These are phyloP conservation scores for Alternaria sp. DNA, from an alignment of 2,329 filamentous ascomycete species.

Conservation along the genomic window DNA sequence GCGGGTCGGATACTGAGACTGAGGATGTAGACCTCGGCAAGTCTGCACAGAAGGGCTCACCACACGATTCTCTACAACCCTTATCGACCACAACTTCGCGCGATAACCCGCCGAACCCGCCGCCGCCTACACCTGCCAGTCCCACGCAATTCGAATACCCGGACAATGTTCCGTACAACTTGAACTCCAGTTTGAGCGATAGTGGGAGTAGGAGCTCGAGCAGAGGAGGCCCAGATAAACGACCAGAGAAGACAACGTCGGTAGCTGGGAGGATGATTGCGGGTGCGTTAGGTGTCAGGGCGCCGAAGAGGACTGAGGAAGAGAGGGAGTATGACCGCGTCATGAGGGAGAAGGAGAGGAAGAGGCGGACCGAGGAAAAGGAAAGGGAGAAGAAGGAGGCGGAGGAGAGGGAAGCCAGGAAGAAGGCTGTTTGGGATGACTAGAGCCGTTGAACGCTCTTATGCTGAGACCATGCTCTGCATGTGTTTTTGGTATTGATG, in stretches of 20 bases:
- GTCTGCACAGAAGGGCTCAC: neutral
- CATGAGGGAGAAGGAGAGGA: slow-evolving; percentile 83
- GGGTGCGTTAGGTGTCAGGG: slow-evolving; percentile 80
- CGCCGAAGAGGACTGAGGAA: slow-evolving; percentile 84
- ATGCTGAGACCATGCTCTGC: neutral
- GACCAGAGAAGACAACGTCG: slow-evolving; percentile 92
- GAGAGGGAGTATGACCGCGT: slow-evolving; percentile 85
- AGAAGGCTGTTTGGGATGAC: slow-evolving; percentile 84
- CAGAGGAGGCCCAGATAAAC: slow-evolving; percentile 42
- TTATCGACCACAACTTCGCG: slow-evolving; percentile 19
- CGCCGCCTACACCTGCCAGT: slow-evolving; percentile 45
- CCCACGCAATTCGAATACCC: slow-evolving; percentile 44
- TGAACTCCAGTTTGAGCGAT: slow-evolving; percentile 3
- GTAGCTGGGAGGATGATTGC: slow-evolving; percentile 91
- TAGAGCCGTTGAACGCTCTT: slow-evolving; percentile 30
- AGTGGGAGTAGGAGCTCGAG: slow-evolving; percentile 11
- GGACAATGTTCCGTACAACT: slow-evolving; percentile 27
- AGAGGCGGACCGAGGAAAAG: slow-evolving; percentile 73
- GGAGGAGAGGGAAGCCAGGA: slow-evolving; percentile 74
- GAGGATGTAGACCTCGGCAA: slow-evolving; percentile 16
- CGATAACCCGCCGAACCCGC: slow-evolving; percentile 32
- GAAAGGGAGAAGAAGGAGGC: slow-evolving; percentile 68
- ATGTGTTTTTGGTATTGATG: neutral
- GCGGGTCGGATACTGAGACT: slow-evolving; percentile 45
- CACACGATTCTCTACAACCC: slow-evolving; percentile 22